A percentile compares a stretch with the other conserved stretches of the same genome.
Conservation (phyloP, 2,329 filamentous ascomycete species). For the Dichotomopilus funicola region DNA sequence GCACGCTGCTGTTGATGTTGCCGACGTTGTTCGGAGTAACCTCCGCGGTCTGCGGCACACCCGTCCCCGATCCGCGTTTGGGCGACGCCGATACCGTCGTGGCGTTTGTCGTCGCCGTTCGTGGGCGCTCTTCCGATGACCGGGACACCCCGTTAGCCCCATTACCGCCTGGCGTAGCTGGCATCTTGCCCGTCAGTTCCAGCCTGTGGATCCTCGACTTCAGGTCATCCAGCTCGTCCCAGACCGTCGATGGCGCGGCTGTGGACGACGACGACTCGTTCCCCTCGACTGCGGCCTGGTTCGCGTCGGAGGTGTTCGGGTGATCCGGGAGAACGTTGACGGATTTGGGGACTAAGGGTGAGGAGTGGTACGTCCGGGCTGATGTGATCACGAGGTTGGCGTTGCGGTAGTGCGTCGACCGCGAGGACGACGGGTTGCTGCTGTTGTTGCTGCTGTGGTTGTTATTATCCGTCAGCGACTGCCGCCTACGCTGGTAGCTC, state of each 20-base stretch:
- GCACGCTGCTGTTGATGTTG: constrained; percentile 26
- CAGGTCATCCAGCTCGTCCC: constrained; percentile 94
- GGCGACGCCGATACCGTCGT: constrained; percentile 90
- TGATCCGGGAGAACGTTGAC: constrained; percentile 33
- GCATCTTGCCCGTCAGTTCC: constrained; percentile 82
- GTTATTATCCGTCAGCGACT: constrained; percentile 45
- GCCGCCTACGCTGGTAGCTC: constrained; percentile 32
- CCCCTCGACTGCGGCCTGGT: constrained; percentile 48
- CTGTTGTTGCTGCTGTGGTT: not conserved
- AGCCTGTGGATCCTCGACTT: constrained; percentile 89
- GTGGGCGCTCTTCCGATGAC: constrained; percentile 71
- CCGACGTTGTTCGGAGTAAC: no score
- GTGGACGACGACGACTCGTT: constrained; percentile 86
- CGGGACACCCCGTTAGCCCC: constrained; percentile 54
- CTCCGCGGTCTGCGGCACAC: constrained; percentile 36
- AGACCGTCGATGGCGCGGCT: constrained; percentile 84
- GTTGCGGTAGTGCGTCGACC: constrained; percentile 40
- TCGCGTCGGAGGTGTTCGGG: constrained; percentile 31
- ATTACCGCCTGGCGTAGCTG: constrained; percentile 66
- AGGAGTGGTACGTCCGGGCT: constrained; percentile 49
- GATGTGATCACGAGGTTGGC: constrained; percentile 33
- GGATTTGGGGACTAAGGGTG: constrained; percentile 48
- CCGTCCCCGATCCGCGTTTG: constrained; percentile 45
- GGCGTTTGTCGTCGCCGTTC: constrained; percentile 82
- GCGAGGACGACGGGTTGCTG: constrained; percentile 31